Evolutionary conservation across 495 filamentous ascomycete genomes (phyloP).

Genomic region (Penicillium pulvis): DNA sequence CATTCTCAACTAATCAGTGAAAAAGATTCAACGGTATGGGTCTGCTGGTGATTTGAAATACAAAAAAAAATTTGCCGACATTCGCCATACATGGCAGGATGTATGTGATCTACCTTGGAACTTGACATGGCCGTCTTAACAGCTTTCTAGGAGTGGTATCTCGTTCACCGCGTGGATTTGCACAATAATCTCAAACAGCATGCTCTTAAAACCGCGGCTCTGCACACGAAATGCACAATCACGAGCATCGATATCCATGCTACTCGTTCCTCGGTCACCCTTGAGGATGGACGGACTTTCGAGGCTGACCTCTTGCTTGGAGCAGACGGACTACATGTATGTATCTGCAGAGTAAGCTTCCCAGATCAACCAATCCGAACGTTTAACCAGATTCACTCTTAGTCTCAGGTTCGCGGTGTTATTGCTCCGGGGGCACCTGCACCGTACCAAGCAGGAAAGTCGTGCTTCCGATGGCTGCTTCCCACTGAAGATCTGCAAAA

Average conservation of each 20-base stretch:
- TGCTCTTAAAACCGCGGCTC: conserved; percentile 39
- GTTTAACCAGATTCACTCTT: neutral
- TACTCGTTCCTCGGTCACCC: conserved; percentile 40
- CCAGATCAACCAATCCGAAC: neutral
- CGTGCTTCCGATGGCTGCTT: conserved; percentile 32
- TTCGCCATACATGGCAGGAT: conserved; percentile 28
- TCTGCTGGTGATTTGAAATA: conserved; percentile 20
- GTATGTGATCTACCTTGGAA: conserved; percentile 14
- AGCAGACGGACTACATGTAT: conserved; percentile 56
- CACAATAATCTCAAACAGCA: conserved; percentile 48
- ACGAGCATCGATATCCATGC: conserved; percentile 46
- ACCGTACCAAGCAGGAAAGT: conserved; percentile 28
- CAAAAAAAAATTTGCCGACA: conserved; percentile 19
- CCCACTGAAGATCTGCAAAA: conserved; percentile 21
- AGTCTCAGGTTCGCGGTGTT: conserved; percentile 27
- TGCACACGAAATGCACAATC: conserved; percentile 55
- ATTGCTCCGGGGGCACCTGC: conserved; percentile 23
- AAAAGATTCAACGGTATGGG: conserved; percentile 28
- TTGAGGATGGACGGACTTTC: conserved; percentile 50
- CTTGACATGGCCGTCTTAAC: neutral
- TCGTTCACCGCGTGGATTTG: conserved; percentile 57
- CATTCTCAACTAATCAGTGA: neutral
- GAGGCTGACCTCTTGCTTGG: conserved; percentile 60
- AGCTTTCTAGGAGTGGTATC: conserved; percentile 32
- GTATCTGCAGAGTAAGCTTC: neutral